Evolutionary conservation across 176 grass and related monocot genomes (phyloP).

Genomic region (Zea luxurians): DNA sequence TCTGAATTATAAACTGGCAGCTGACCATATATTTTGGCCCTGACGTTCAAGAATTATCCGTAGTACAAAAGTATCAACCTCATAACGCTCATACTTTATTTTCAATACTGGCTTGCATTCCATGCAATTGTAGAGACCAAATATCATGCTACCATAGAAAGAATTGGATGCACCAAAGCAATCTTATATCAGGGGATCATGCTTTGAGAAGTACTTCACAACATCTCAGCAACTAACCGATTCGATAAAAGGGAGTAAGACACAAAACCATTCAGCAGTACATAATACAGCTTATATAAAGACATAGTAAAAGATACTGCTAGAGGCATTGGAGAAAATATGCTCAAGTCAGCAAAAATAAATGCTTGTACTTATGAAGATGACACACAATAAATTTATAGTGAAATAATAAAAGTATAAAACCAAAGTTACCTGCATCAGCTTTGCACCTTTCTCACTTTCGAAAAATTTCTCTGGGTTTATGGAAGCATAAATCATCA

Average conservation of each 20-base stretch:
- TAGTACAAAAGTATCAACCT: too few species aligned
- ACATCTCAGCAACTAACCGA: background rate
- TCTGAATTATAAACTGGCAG: too few species aligned
- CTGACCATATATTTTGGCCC: too few species aligned
- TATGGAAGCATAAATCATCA: constrained; percentile 91
- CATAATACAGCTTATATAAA: too few species aligned
- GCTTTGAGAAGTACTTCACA: background rate
- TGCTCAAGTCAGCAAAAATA: background rate
- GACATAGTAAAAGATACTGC: too few species aligned
- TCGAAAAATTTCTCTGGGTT: constrained; percentile 74
- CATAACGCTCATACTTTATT: background rate
- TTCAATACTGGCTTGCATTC: background rate
- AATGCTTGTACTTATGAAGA: background rate
- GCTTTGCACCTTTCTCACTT: constrained; percentile 76
- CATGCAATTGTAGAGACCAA: background rate
- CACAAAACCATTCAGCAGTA: too few species aligned
- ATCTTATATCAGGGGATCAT: background rate
- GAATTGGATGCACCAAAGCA: too few species aligned
- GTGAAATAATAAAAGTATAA: background rate
- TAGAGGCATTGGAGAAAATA: too few species aligned
- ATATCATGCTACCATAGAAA: background rate
- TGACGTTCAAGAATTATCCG: too few species aligned
- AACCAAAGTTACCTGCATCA: constrained; percentile 72
- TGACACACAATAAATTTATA: background rate
- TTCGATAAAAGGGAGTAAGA: background rate